Percentiles rank a stretch among this genome's conserved stretches.
phyloP scores from a whole-genome alignment of 257 asterid species.

The Petrea volubilis region DNA sequence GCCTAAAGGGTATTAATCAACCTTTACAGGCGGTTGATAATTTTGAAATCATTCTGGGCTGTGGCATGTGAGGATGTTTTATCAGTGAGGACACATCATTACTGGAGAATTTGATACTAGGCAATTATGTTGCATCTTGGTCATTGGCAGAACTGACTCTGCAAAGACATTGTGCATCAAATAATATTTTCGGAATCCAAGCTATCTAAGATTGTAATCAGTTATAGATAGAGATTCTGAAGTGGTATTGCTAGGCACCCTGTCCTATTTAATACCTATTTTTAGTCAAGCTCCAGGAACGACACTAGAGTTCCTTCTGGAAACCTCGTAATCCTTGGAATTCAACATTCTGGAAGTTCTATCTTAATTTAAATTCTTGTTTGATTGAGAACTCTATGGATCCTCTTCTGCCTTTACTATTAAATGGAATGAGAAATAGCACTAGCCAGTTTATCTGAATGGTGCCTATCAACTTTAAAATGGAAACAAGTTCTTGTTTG shows the following conservation, averaged over 20 bases:
- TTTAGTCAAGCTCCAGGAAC: no score
- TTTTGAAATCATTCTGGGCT: background rate
- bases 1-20: background rate
- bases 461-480: background rate
- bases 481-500: background rate
- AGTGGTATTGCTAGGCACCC: no score
- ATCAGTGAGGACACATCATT: background rate
- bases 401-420: background rate
- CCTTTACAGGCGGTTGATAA: background rate
- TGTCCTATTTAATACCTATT: no score
- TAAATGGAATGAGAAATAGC: background rate
- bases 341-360: background rate
- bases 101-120: no score
- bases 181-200: no score
- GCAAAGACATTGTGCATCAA: no score
- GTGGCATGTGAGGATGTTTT: background rate
- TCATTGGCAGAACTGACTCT: no score
- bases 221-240: no score
- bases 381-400: background rate
- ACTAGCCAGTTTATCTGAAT: background rate
- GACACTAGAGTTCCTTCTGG: no score
- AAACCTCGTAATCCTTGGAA: no score
- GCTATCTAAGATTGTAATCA: no score
- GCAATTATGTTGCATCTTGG: no score
- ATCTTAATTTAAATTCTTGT: background rate